Evolutionary conservation across 352 stramenopile genomes (phyloP), one percentile per base, ranked within the genome.

Genomic region (Phytophthora pistaciae): DNA sequence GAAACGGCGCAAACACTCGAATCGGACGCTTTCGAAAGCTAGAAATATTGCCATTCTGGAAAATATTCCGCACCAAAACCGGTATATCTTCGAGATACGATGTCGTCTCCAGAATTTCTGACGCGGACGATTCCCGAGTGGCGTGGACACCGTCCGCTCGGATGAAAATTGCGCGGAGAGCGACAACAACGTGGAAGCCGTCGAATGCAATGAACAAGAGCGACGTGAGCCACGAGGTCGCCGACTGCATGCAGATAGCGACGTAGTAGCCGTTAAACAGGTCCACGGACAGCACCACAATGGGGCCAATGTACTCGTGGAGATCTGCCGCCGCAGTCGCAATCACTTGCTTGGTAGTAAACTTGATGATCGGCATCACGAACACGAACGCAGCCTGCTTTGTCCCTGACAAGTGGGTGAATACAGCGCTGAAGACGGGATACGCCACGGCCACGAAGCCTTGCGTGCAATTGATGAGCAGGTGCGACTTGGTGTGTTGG

Each of bases 211-310:
- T 70, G 31, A 78, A 54, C 7, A 55, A 18, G 0, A 65, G 14
- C 0, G 59, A 66, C 0, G 70, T 76, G 0, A 66, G 18, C 21
- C 33, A 21, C 1, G 69, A 78, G 16, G 36, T 50, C 2, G 62
- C 48, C 38, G 25, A 72, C 40, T 81, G 74, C 66, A 81, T 76
- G 21, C 70, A 76, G 1, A 60, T 58, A 0, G 61, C 36, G 13
- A 55, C n/a, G 60, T 78, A 81, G 9, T 78, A 42, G 1, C 70
- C 38, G 38, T 80, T 72, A 50, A 67, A 80, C 0, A 80, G 53
- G 18, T 80, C 74, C 27, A 78, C 74, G 1, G 68, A 68, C 18
- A 78, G 69, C 33, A 81, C 58, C 14, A 68, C 56, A 0, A 42
- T 70, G 5, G 60, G 50, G 0, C 64, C 64, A 5, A 80, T 21